Conservation (phyloP, 1,139 yeast species). For the Candida neerlandica region DNA sequence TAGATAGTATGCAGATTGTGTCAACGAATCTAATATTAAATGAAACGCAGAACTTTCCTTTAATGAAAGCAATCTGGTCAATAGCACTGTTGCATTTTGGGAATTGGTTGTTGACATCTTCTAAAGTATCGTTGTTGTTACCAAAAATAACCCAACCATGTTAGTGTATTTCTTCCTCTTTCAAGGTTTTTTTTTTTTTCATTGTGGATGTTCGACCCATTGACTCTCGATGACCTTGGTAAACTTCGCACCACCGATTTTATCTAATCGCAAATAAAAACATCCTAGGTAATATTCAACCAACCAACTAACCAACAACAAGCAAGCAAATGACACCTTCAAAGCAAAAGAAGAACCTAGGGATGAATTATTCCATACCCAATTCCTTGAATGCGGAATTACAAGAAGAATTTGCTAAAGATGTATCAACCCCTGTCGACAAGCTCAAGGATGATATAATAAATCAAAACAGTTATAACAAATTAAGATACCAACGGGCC, state of each 20-base stretch:
- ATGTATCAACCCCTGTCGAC: conserved; percentile 22
- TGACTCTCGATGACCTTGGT: background rate
- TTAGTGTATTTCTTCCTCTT: no score
- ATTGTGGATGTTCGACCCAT: background rate
- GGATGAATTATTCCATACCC: conserved; percentile 39
- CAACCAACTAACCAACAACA: background rate
- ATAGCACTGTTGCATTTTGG: conserved; percentile 59
- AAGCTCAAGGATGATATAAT: conserved; percentile 23
- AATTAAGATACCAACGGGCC: conserved; percentile 25
- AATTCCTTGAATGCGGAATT: conserved; percentile 27
- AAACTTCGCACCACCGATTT: background rate
- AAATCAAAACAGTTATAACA: conserved; percentile 23
- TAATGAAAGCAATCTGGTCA: conserved; percentile 63
- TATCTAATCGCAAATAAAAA: background rate
- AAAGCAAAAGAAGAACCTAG: conserved; percentile 21
- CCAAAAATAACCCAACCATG: no score
- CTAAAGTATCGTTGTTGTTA: background rate
- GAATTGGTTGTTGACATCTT: background rate
- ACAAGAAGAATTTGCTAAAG: conserved; percentile 25
- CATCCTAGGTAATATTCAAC: background rate
- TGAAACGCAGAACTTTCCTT: conserved; percentile 77
- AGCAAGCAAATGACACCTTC: conserved; percentile 1
- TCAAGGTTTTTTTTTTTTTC: background rate
- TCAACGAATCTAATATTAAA: conserved; percentile 65
- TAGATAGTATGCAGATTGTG: conserved; percentile 64